Percentiles rank a stretch among this genome's conserved stretches.
Conservation (phyloP, 768 basidiomycete genomes). For the Xerocomus potaroensis region DNA sequence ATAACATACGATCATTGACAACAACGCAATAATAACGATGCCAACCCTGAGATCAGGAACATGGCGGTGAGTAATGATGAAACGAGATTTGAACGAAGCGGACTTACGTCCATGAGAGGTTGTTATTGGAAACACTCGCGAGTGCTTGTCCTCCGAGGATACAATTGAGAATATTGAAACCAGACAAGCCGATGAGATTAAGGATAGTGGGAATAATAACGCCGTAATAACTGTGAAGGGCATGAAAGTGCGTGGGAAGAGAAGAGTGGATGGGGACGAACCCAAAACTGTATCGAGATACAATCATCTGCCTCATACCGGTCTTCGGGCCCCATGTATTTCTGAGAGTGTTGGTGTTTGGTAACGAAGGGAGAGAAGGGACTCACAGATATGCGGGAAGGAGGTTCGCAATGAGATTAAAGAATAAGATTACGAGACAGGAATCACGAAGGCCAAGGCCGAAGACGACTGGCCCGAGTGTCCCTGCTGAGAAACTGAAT, state of each 20-base stretch:
- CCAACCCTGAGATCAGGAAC: conserved; percentile 51
- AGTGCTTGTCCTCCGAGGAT: conserved; percentile 70
- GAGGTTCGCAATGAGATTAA: conserved; percentile 56
- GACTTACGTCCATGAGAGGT: conserved; percentile 48
- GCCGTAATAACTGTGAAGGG: conserved; percentile 46
- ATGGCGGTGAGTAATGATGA: conserved; percentile 4
- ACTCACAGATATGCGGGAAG: conserved; percentile 60
- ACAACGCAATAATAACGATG: conserved; percentile 69
- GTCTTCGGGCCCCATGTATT: conserved; percentile 75
- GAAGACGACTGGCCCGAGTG: conserved; percentile 61
- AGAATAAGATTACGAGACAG: conserved; percentile 61
- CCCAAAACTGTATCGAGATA: conserved; percentile 60
- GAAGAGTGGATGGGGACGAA: conserved; percentile 35
- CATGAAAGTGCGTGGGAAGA: conserved; percentile 8
- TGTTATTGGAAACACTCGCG: conserved; percentile 48
- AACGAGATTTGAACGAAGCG: not conserved
- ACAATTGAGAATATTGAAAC: conserved; percentile 62
- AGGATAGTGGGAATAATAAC: conserved; percentile 47
- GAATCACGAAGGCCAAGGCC: conserved; percentile 59
- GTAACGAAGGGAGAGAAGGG: not conserved
- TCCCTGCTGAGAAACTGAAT: conserved; percentile 62
- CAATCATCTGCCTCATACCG: conserved; percentile 80
- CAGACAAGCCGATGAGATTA: conserved; percentile 57
- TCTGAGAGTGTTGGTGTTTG: conserved; percentile 22
- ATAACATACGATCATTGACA: conserved; percentile 55